A percentile compares a stretch with the other conserved stretches of the same genome.
phyloP scores from a whole-genome alignment of 495 filamentous ascomycete species.

The Bryoglossum gracile region DNA sequence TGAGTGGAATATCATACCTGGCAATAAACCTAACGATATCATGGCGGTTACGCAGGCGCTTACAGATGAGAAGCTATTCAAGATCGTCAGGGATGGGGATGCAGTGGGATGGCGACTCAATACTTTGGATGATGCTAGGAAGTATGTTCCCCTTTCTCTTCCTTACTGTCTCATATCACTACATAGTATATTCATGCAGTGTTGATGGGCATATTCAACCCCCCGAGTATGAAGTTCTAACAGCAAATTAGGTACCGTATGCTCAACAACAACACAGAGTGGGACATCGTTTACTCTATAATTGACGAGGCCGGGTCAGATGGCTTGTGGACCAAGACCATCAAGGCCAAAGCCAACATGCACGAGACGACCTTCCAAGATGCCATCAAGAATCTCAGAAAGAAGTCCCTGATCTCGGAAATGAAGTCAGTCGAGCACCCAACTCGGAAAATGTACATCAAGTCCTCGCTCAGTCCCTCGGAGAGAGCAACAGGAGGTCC shows the following conservation, averaged over 20 bases:
- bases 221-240: slow-evolving; percentile 1
- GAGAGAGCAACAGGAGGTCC: slow-evolving; percentile 87
- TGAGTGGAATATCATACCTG: slow-evolving; percentile 52
- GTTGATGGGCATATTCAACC: too few species aligned
- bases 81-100: slow-evolving; percentile 46
- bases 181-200: background rate
- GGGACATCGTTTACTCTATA: slow-evolving; percentile 71
- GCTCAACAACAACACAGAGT: slow-evolving; percentile 60
- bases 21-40: slow-evolving; percentile 40
- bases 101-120: slow-evolving; percentile 60
- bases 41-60: slow-evolving; percentile 54
- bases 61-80: slow-evolving; percentile 60
- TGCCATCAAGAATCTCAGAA: slow-evolving; percentile 68
- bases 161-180: background rate
- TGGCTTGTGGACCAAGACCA: slow-evolving; percentile 81
- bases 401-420: slow-evolving; percentile 45
- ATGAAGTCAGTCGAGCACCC: slow-evolving; percentile 59
- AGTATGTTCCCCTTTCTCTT: slow-evolving; percentile 37
- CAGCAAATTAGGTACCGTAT: slow-evolving; percentile 48
- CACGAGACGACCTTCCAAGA: slow-evolving; percentile 71
- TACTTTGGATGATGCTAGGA: slow-evolving; percentile 60
- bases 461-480: slow-evolving; percentile 64
- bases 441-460: slow-evolving; percentile 76
- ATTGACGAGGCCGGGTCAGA: slow-evolving; percentile 75
- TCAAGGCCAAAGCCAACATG: slow-evolving; percentile 66